A percentile compares a stretch with the other conserved stretches of the same genome.
Evolutionary conservation across 2,329 filamentous ascomycete genomes (phyloP).

Genomic region (Penicillium crustosum): DNA sequence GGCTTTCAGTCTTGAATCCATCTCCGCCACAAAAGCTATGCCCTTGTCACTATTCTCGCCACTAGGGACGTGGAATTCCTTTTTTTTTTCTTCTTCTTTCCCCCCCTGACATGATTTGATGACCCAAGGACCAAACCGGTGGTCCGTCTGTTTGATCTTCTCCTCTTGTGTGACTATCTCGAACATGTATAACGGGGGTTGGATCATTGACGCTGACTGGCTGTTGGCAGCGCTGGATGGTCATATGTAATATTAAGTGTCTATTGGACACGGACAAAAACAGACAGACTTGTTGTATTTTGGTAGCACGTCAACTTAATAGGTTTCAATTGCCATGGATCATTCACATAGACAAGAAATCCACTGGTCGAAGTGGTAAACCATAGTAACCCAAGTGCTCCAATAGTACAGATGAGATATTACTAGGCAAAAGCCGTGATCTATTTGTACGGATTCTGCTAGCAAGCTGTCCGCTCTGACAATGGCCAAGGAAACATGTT

Average conservation of each 20-base stretch:
- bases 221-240: not conserved
- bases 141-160: not conserved
- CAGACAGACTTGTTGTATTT: not conserved
- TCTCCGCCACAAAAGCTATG: not conserved
- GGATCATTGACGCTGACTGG: not conserved
- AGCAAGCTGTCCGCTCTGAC: not conserved
- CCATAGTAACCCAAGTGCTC: not conserved
- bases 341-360: not conserved
- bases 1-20: not conserved
- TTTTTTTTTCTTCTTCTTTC: not conserved
- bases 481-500: not conserved
- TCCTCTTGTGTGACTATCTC: not conserved
- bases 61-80: not conserved
- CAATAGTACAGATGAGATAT: not conserved
- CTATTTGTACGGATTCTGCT: not conserved
- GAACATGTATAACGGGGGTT: not conserved
- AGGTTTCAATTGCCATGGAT: not conserved
- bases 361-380: not conserved
- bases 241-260: not conserved
- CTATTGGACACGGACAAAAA: not conserved
- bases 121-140: conserved; percentile 4
- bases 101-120: conserved; percentile 16
- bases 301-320: not conserved
- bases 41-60: not conserved
- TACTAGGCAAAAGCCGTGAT: not conserved